Base-by-base conservation (phyloP, 2,329 filamentous ascomycete genomes). In the Lachnellula subtilissima region DNA sequence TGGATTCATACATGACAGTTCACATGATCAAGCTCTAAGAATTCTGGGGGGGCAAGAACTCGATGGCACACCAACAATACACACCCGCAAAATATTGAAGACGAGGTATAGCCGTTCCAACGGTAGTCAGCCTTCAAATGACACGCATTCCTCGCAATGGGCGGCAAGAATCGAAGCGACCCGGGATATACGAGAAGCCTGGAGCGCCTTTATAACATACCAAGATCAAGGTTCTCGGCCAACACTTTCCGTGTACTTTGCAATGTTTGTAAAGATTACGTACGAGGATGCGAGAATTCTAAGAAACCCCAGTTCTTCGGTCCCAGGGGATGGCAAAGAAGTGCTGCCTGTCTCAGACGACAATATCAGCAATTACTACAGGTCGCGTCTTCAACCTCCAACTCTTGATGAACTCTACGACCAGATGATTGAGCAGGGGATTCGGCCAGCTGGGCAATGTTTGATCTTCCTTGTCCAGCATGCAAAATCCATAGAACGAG, bases 321-420 rank as follows among this genome's bases (percentile, higher is more conserved):
- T 82, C 2, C 83, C 86, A 5, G 87, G 87, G 12, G 86, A 89
- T 62, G 74, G 74, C 40, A 76, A 71, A 58, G 83, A 86, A 65
- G 73, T 78, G 8, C 71, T 78, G 12, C 75, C 81, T 0, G 76
- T 83, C 19, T 72, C 84, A 19, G 77, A 82, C 54, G 72, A 74
- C 69, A 88, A 78, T 69, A 78, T 77, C 65, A 87, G 77, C 56
- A 79, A 85, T n/a, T 82, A 85, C 53, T 87, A 88, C 55, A 82
- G 82, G 61, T 78, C 83, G 40, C 77, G 82, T n/a, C 73, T 84
- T 45, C 73, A 76, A 14, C 82, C 87, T 1, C 88, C 88, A 2
- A 78, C 75, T 1, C 71, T 84, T 11, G 71, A 76, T 4, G 74
- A 80, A 50, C 74, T 92, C 4, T 87, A 86, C 56, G 66, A 75